These are phyloP conservation scores for Lotmaria passim DNA, from an alignment of 208 protist species.

Conservation along the genomic window DNA sequence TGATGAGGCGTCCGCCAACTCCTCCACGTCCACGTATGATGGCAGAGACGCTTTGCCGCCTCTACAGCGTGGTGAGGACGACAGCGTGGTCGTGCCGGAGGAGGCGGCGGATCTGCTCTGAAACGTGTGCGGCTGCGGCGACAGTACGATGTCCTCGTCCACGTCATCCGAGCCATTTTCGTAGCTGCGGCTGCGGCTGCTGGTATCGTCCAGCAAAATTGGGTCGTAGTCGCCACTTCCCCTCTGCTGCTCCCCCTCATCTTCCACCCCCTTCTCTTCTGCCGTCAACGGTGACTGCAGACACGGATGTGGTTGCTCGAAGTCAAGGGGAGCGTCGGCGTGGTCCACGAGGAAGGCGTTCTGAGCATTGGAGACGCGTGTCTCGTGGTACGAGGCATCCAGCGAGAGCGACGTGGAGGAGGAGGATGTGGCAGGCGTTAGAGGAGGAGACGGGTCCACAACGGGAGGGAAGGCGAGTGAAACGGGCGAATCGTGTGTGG, in stretches of 20 bases:
- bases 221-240: slow-evolving; percentile 5
- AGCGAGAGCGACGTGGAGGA: not conserved
- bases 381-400: slow-evolving; percentile 2
- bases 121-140: not conserved
- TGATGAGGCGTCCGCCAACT: too few relatives aligned
- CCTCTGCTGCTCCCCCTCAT: not conserved
- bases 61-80: not conserved
- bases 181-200: not conserved
- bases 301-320: too few relatives aligned
- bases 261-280: too few relatives aligned
- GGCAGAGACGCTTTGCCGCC: not conserved
- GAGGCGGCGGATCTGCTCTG: not conserved
- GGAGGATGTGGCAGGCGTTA: not conserved
- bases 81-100: not conserved
- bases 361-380: not conserved
- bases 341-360: not conserved
- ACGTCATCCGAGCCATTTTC: not conserved
- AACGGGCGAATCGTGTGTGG: not conserved
- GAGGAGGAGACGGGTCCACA: not conserved
- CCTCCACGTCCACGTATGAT: too few relatives aligned
- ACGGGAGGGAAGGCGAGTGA: not conserved
- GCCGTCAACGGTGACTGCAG: too few relatives aligned
- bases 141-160: slow-evolving; percentile 9
- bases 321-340: not conserved
- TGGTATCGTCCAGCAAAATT: not conserved